Evolutionary conservation across 108 stramenopile species (phyloP).

Genomic region (Skeletonema grethae): DNA sequence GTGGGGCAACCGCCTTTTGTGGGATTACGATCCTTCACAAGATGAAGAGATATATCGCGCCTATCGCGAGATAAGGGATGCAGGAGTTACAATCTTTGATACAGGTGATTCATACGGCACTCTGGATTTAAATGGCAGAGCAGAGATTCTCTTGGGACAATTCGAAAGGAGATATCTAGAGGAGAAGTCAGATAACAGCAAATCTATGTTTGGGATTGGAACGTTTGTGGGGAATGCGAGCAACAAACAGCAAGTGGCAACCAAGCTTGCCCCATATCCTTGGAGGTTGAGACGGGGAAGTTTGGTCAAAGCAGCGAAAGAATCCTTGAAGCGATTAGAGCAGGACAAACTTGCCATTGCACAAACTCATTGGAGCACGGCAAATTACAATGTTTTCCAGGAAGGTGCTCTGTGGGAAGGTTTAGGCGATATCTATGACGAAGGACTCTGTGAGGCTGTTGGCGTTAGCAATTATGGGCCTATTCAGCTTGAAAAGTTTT

Average conservation of each 20-base stretch:
- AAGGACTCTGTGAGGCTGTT: slow-evolving; percentile 75
- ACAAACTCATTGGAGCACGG: slow-evolving; percentile 84
- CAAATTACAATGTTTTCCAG: slow-evolving; percentile 84
- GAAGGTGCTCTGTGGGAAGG: slow-evolving; percentile 86
- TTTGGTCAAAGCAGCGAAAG: slow-evolving; percentile 69
- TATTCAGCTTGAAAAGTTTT: slow-evolving; percentile 60
- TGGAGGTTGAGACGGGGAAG: slow-evolving; percentile 75
- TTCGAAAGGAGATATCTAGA: slow-evolving; percentile 75
- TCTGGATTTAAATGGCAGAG: slow-evolving; percentile 80
- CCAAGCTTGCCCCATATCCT: slow-evolving; percentile 88
- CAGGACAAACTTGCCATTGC: slow-evolving; percentile 80
- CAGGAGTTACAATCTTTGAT: slow-evolving; percentile 85
- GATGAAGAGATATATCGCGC: slow-evolving; percentile 81
- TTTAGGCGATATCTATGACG: slow-evolving; percentile 78
- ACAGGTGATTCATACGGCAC: slow-evolving; percentile 89
- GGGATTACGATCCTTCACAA: slow-evolving; percentile 80
- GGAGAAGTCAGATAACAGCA: slow-evolving; percentile 34
- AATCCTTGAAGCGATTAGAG: slow-evolving; percentile 64
- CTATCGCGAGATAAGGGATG: slow-evolving; percentile 64
- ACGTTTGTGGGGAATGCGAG: slow-evolving; percentile 27
- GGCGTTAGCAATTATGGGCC: slow-evolving; percentile 86
- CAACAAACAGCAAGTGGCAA: slow-evolving; percentile 77
- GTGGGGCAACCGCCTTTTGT: slow-evolving; percentile 84
- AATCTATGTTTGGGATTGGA: slow-evolving; percentile 29
- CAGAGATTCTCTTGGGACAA: slow-evolving; percentile 74